Percentiles rank a stretch among this genome's conserved stretches.
Evolutionary conservation across 805 yeast genomes (phyloP).

Genomic region (Candida sonorensis): DNA sequence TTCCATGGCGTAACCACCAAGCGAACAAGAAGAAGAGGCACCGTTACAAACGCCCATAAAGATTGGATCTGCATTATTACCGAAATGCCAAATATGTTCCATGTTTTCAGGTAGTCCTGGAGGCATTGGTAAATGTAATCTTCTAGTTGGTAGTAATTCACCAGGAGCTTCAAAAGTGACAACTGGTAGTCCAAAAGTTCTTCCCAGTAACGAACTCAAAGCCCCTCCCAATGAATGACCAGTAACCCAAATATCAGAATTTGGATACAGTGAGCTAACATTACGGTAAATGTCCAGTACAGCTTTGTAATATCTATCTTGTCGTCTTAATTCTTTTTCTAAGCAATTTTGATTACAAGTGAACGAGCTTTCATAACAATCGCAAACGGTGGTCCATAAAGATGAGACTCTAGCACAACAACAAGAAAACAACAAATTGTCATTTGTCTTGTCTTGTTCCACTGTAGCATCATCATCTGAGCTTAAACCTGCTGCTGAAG

Average conservation of each 20-base stretch:
- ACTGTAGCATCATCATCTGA: constrained; percentile 56
- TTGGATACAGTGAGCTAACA: constrained; percentile 61
- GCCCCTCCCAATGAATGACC: constrained; percentile 97
- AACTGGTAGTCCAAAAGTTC: constrained; percentile 86
- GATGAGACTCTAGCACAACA: constrained; percentile 93
- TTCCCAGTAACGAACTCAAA: constrained; percentile 68
- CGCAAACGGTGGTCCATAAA: constrained; percentile 93
- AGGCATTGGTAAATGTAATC: constrained; percentile 87
- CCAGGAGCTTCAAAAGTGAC: constrained; percentile 94
- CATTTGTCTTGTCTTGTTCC: constrained; percentile 75
- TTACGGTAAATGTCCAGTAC: constrained; percentile 69
- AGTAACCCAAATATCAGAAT: constrained; percentile 76
- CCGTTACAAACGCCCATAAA: constrained; percentile 97
- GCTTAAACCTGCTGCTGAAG: constrained; percentile 72
- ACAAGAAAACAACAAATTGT: constrained; percentile 84
- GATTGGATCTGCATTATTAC: constrained; percentile 96
- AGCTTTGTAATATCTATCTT: constrained; percentile 80
- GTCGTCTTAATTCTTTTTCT: constrained; percentile 64
- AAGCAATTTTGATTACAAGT: constrained; percentile 86
- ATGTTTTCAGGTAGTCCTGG: constrained; percentile 76
- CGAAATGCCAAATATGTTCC: constrained; percentile 91
- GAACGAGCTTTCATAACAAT: constrained; percentile 77
- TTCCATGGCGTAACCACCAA: constrained; percentile 97
- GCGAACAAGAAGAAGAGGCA: constrained; percentile 78
- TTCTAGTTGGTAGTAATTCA: constrained; percentile 71